Evolutionary conservation across 2,329 filamentous ascomycete genomes (phyloP).

Genomic region (Neobulgaria alba): DNA sequence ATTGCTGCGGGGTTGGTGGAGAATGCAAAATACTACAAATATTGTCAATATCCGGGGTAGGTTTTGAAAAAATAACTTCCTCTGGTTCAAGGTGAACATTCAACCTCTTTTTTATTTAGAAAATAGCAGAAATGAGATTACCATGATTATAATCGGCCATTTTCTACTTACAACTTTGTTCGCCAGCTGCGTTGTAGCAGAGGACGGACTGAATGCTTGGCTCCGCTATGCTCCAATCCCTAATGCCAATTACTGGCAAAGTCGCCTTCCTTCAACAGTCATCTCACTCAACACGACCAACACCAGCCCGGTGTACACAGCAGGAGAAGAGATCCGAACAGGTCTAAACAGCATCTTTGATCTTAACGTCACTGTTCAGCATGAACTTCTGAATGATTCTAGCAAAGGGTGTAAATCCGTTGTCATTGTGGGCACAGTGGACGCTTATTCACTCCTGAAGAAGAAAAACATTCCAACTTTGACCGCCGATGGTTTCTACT

Average conservation of each 20-base stretch:
- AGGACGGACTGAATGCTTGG: slow-evolving; percentile 55
- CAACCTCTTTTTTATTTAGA: no score
- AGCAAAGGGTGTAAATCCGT: slow-evolving; percentile 22
- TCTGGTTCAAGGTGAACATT: no score
- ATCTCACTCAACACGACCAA: slow-evolving; percentile 45
- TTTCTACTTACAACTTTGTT: no score
- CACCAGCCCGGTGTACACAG: slow-evolving; percentile 48
- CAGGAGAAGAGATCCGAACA: slow-evolving; percentile 47
- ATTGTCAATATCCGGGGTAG: no score
- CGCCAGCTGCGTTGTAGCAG: slow-evolving; percentile 40
- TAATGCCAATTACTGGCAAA: slow-evolving; percentile 29
- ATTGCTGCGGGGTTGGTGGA: no score
- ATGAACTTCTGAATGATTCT: no score
- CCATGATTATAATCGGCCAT: no score
- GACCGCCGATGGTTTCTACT: slow-evolving; percentile 52
- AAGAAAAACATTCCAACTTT: slow-evolving; percentile 36
- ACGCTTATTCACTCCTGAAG: slow-evolving; percentile 35
- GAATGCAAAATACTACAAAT: no score
- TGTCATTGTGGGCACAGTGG: slow-evolving; percentile 42
- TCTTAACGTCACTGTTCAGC: slow-evolving; percentile 35
- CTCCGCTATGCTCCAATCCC: slow-evolving; percentile 52
- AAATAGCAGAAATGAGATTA: no score
- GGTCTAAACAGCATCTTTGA: slow-evolving; percentile 50
- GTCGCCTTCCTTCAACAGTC: slow-evolving; percentile 38
- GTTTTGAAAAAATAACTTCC: no score